Evolutionary conservation across 495 filamentous ascomycete species (phyloP), one percentile per base, ranked within the genome.

Genomic region (Chaetomium cochliodes): DNA sequence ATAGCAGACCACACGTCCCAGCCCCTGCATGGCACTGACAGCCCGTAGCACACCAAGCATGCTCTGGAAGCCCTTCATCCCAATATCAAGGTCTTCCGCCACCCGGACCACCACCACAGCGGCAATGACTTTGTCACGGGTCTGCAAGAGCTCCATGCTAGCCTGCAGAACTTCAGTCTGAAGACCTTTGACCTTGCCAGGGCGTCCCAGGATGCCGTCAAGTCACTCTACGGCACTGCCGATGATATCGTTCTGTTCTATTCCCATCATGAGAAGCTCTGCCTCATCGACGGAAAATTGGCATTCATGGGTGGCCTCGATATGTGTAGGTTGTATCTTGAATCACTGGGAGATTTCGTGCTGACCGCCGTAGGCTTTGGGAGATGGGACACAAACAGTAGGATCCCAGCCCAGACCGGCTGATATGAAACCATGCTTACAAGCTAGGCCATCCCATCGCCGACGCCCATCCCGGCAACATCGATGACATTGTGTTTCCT

Each of bases 231-330:
- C 69, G 93, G 93, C 52, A 77, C 78, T 59, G 84, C 86, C 54
- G 90, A 92, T 33, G 92, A 89, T 60, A 85, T 90, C 6, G 89
- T 96, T 22, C 76, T 98, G 5, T 98, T 92, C 75, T 98, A 92
- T 92, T 92, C 93, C 0, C 93, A 98, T 67, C 93, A 97, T 65
- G 93, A 98, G 75, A 98, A 98, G 77, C 81, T 98, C 8, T 93
- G 89, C 66, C 68, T 97, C 12, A 77, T 98, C 41, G 93, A 98
- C 73, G 86, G 89, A 1, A 78, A 80, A 12, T 83, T 87, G 67
- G 93, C 90, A 22, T 98, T 98, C 72, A 98, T 97, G 93, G 93
- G 93, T 25, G 88, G 88, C 30, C 77, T 91, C 3, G 88, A 91
- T 74, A 76, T 86, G 67, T 88, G 80, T 82, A 77, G 59, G 78